A percentile compares a stretch with the other conserved stretches of the same genome.
Evolutionary conservation across 441 rosid genomes (phyloP).

Genomic region (Jatropha multifida): DNA sequence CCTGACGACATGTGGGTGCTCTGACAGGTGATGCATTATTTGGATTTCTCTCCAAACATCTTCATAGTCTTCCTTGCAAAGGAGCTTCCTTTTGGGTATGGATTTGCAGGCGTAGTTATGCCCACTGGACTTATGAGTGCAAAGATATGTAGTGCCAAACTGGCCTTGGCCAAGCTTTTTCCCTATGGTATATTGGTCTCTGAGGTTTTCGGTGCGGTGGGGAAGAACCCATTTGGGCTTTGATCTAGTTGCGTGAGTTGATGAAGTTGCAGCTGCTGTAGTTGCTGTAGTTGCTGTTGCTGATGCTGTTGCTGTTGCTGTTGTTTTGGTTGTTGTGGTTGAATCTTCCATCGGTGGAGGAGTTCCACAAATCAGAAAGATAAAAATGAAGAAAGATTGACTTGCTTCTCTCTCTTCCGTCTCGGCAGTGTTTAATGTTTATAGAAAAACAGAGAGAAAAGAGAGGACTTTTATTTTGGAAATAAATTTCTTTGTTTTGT

Average conservation of each 20-base stretch:
- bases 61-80: constrained; percentile 70
- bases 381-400: neutral
- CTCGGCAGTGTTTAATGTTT: neutral
- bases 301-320: neutral
- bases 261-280: constrained; percentile 10
- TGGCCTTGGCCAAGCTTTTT: constrained; percentile 80
- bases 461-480: neutral
- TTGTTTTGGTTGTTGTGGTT: neutral
- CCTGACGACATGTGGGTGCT: constrained; percentile 64
- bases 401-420: neutral
- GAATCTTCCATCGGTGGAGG: constrained; percentile 11
- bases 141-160: constrained; percentile 75
- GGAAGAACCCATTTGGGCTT: constrained; percentile 60
- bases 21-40: constrained; percentile 89
- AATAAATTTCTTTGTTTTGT: neutral
- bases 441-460: neutral
- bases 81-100: constrained; percentile 79
- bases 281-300: neutral
- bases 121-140: constrained; percentile 59
- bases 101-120: constrained; percentile 71
- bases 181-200: constrained; percentile 62
- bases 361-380: no score
- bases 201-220: constrained; percentile 50
- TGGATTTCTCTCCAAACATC: constrained; percentile 85
- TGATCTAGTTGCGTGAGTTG: constrained; percentile 21